Evolutionary conservation across 73 alveolate species (phyloP).

Genomic region (Uronychia binucleata): DNA sequence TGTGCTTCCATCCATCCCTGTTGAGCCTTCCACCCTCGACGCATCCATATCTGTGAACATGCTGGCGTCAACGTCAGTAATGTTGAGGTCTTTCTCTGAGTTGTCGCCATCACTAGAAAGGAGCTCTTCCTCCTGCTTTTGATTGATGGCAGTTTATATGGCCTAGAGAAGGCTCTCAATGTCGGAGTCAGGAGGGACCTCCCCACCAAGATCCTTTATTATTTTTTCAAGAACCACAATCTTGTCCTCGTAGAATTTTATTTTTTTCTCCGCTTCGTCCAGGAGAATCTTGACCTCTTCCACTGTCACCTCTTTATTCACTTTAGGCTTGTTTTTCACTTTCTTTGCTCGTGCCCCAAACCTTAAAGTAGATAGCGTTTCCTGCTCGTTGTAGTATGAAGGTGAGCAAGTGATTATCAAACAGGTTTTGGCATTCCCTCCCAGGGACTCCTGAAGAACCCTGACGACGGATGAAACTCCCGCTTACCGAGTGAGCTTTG

Average conservation of each 20-base stretch:
- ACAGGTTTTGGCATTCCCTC: constrained; percentile 89
- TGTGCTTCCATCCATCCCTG: not conserved
- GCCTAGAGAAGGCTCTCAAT: no score
- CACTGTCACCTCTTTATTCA: constrained; percentile 80
- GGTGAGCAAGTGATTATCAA: constrained; percentile 85
- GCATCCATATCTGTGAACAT: not conserved
- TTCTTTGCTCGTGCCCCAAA: constrained; percentile 85
- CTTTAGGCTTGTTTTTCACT: constrained; percentile 81
- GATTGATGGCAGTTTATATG: no score
- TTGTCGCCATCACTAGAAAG: not conserved
- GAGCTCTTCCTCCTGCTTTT: no score
- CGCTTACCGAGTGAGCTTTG: constrained; percentile 89
- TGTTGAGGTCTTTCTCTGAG: no score
- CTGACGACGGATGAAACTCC: no score
- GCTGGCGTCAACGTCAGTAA: no score
- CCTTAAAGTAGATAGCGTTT: constrained; percentile 74
- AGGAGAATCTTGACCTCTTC: constrained; percentile 64
- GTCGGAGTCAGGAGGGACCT: constrained; percentile 52
- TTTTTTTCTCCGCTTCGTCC: constrained; percentile 46
- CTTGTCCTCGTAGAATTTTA: constrained; percentile 12
- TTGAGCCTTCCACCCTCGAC: not conserved
- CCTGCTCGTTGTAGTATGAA: constrained; percentile 72
- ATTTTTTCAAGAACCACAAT: constrained; percentile 25
- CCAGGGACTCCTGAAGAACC: constrained; percentile 80
- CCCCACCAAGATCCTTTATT: constrained; percentile 42